A percentile compares a stretch with the other conserved stretches of the same genome.
These are phyloP conservation scores for Endocalyx cinctus DNA, from an alignment of 2,329 filamentous ascomycete species.

Conservation along the genomic window DNA sequence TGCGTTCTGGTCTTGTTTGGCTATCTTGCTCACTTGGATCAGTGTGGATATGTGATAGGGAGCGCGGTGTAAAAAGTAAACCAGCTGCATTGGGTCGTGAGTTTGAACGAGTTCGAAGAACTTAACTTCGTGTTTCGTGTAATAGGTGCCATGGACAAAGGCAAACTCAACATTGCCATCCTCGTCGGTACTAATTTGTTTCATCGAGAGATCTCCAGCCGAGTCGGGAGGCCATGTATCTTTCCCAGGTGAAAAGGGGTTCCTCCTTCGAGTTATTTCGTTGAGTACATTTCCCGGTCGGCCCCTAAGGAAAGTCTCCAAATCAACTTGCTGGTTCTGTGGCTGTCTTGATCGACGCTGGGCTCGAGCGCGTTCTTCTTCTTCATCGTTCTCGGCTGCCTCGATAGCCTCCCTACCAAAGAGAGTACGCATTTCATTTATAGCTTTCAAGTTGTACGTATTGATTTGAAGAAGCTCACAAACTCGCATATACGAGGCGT, in stretches of 20 bases:
- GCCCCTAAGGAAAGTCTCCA: conserved; percentile 50
- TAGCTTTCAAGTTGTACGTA: conserved; percentile 72
- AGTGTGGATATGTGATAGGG: conserved; percentile 91
- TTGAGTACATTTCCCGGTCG: conserved; percentile 61
- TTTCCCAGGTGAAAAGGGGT: conserved; percentile 81
- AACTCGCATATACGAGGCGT: conserved; percentile 26
- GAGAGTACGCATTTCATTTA: conserved; percentile 79
- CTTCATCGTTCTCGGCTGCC: conserved; percentile 46
- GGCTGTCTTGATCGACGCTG: conserved; percentile 30
- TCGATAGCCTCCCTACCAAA: conserved; percentile 56
- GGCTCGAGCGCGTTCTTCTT: conserved; percentile 34
- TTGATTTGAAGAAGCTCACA: conserved; percentile 46
- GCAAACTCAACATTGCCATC: conserved; percentile 65
- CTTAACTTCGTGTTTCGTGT: conserved; percentile 67
- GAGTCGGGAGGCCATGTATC: conserved; percentile 80
- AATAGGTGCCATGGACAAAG: conserved; percentile 69
- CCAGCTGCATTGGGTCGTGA: conserved; percentile 75
- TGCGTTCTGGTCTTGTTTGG: conserved; percentile 86
- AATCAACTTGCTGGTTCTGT: conserved; percentile 48
- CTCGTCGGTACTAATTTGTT: conserved; percentile 40
- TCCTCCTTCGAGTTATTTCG: conserved; percentile 68
- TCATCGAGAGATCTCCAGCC: conserved; percentile 81
- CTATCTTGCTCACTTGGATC: conserved; percentile 89
- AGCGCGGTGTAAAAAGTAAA: conserved; percentile 67
- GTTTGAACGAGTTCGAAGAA: conserved; percentile 82